Evolutionary conservation across 345 rosid genomes (phyloP).

Genomic region (Aethionema arabicum): DNA sequence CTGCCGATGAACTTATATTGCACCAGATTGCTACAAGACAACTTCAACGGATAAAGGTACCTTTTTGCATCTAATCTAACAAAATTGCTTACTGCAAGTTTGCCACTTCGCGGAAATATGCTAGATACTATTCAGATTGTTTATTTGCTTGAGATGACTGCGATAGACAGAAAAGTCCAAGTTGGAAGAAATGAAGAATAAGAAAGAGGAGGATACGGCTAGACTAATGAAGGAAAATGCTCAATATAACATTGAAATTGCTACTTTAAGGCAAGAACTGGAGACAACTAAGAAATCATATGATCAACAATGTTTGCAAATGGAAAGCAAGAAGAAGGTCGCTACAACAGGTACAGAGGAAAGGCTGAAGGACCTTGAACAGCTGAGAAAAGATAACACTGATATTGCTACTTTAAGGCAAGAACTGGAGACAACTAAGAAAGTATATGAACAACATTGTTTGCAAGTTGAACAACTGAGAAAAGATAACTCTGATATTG

Average conservation of each 20-base stretch:
- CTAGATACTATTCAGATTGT: conserved; percentile 5
- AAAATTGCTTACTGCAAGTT: neutral
- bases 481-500: too few species aligned
- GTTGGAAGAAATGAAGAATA: conserved; percentile 45
- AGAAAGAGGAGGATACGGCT: conserved; percentile 42
- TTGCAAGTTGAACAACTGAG: too few species aligned
- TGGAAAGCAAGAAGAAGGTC: conserved; percentile 49
- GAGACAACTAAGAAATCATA: conserved; percentile 39
- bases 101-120: neutral
- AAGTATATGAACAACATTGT: conserved; percentile 39
- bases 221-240: conserved; percentile 39
- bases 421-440: conserved; percentile 42
- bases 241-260: conserved; percentile 37
- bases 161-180: conserved; percentile 49
- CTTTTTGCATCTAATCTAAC: conserved; percentile 8
- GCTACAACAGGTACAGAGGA: conserved; percentile 37
- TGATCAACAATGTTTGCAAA: conserved; percentile 43
- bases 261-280: conserved; percentile 41
- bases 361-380: conserved; percentile 54
- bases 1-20: conserved; percentile 29
- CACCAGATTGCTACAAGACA: conserved; percentile 51
- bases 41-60: conserved; percentile 60
- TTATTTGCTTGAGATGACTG: conserved; percentile 28
- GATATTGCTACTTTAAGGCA: conserved; percentile 39
- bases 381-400: conserved; percentile 48